These are phyloP conservation scores for Millerozyma miso DNA, from an alignment of 805 yeast species.

Conservation along the genomic window DNA sequence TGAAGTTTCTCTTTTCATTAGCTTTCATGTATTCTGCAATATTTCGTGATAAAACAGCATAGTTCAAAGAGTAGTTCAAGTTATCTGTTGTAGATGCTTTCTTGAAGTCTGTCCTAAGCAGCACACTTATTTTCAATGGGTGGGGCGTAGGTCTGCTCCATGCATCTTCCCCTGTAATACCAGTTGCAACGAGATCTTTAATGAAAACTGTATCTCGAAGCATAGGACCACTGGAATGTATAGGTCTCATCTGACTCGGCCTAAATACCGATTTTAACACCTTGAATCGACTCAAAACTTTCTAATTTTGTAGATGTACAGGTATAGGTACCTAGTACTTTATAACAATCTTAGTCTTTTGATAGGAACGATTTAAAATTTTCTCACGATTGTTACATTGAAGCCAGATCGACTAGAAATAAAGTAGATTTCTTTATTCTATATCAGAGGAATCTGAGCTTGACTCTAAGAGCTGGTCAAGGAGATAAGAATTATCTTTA, in stretches of 20 bases:
- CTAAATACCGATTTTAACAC: conserved; percentile 9
- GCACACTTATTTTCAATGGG: conserved; percentile 57
- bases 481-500: not conserved
- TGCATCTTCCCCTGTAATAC: conserved; percentile 68
- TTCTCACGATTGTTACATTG: not conserved
- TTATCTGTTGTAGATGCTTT: conserved; percentile 81
- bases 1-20: conserved; percentile 36
- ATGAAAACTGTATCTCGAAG: conserved; percentile 42
- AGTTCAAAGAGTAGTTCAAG: conserved; percentile 76
- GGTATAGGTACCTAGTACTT: not conserved
- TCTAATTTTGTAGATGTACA: not conserved
- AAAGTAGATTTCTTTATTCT: not conserved
- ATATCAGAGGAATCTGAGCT: not conserved
- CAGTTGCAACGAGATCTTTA: conserved; percentile 54
- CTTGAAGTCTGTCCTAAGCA: conserved; percentile 61
- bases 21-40: conserved; percentile 50
- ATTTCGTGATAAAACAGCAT: conserved; percentile 75
- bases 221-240: conserved; percentile 13
- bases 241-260: conserved; percentile 11
- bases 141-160: conserved; percentile 69
- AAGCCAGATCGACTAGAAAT: not conserved
- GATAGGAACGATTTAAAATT: not conserved
- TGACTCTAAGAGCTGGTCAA: not conserved
- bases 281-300: not conserved
- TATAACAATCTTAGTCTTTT: too few species aligned